Conservation (phyloP, 257 asterid genomes). For the Scutellaria galericulata region DNA sequence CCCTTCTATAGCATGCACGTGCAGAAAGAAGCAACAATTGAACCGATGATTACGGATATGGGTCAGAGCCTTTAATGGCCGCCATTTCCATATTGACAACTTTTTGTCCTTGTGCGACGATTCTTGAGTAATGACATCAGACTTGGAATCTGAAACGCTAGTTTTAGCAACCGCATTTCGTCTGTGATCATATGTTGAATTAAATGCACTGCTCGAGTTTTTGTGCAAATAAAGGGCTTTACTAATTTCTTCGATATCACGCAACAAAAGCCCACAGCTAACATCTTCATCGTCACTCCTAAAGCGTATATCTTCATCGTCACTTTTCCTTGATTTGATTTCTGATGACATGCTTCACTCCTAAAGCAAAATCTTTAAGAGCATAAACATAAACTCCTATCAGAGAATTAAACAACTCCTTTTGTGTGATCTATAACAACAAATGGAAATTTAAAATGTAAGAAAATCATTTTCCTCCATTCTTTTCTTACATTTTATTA, state of each 20-base stretch:
- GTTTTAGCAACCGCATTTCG: constrained; percentile 34
- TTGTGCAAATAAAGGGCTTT: constrained; percentile 72
- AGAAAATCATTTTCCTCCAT: constrained; percentile 15
- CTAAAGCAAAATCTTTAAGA: constrained; percentile 1
- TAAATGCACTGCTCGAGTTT: constrained; percentile 48
- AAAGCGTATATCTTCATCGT: constrained; percentile 48
- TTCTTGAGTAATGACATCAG: constrained; percentile 38
- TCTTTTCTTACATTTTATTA: constrained; percentile 1
- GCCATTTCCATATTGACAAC: constrained; percentile 87
- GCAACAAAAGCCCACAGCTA: constrained; percentile 61
- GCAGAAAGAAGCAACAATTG: constrained; percentile 80
- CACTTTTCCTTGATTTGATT: constrained; percentile 36
- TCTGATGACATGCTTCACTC: constrained; percentile 41
- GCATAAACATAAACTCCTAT: neutral
- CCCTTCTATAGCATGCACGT: constrained; percentile 74
- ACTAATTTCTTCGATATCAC: constrained; percentile 83
- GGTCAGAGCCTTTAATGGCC: constrained; percentile 71
- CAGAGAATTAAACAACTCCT: constrained; percentile 18
- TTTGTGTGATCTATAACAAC: constrained; percentile 8
- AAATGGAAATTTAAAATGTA: constrained; percentile 1
- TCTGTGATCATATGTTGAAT: constrained; percentile 39
- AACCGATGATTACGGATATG: constrained; percentile 58
- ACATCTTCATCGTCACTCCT: constrained; percentile 49
- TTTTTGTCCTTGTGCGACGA: constrained; percentile 56
- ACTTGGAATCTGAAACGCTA: constrained; percentile 40